A percentile compares a stretch with the other conserved stretches of the same genome.
These are phyloP conservation scores for Dothideomycetidae sp. DNA, from an alignment of 2,329 filamentous ascomycete genomes.

Conservation along the genomic window DNA sequence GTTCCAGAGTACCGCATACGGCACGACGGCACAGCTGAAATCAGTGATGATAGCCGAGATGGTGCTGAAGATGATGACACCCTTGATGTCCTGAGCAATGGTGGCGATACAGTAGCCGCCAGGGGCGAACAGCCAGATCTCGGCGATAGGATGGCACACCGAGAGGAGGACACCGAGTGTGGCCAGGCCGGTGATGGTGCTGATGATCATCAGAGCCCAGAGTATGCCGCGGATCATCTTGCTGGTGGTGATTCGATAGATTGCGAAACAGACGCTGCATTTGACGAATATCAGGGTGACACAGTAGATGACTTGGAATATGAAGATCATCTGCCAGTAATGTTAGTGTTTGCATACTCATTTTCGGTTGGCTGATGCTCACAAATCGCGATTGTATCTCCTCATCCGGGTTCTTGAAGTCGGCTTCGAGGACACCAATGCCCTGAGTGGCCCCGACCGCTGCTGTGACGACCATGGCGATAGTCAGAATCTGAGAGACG, in stretches of 20 bases:
- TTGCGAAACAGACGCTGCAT: constrained; percentile 35
- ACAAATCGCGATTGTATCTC: neutral
- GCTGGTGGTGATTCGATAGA: constrained; percentile 34
- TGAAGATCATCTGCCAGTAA: constrained; percentile 30
- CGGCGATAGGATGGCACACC: constrained; percentile 12
- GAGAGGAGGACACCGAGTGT: constrained; percentile 12
- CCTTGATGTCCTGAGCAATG: constrained; percentile 8
- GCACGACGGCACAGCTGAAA: constrained; percentile 23
- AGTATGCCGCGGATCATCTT: constrained; percentile 13
- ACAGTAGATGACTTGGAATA: constrained; percentile 37
- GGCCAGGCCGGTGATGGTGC: constrained; percentile 14
- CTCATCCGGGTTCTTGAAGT: constrained; percentile 6
- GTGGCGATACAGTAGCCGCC: constrained; percentile 5
- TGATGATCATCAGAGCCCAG: constrained; percentile 11
- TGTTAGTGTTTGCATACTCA: neutral
- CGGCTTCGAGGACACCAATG: constrained; percentile 9
- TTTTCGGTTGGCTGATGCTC: too few relatives aligned
- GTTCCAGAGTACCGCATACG: constrained; percentile 23
- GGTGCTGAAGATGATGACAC: constrained; percentile 10
- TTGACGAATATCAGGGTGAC: constrained; percentile 32
- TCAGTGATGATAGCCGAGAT: constrained; percentile 21
- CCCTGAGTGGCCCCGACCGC: constrained; percentile 8
- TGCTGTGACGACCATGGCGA: constrained; percentile 5
- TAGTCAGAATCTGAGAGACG: constrained; percentile 9
- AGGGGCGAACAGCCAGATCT: constrained; percentile 9